A percentile compares a stretch with the other conserved stretches of the same genome.
Evolutionary conservation across 768 basidiomycete genomes (phyloP).

Genomic region (Crassisporium funariophilum): DNA sequence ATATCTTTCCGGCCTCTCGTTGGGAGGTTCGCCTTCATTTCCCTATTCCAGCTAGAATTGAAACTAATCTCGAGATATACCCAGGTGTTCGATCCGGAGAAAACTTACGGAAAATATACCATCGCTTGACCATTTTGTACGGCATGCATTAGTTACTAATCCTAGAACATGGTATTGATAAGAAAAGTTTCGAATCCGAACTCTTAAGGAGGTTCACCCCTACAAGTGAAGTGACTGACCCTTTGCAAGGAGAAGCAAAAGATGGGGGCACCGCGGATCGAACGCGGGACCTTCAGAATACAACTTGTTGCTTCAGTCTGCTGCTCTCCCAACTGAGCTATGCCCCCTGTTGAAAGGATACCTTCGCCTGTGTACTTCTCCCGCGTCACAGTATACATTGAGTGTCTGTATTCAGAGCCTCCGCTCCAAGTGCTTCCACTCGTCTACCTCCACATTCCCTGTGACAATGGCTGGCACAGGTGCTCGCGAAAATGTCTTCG

Average conservation of each 20-base stretch:
- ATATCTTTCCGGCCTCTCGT: conserved; percentile 94
- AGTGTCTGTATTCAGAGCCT: neutral
- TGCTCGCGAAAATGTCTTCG: conserved; percentile 90
- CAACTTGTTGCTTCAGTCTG: conserved; percentile 61
- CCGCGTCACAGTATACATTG: conserved; percentile 44
- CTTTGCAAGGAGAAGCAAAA: conserved; percentile 26
- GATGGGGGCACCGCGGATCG: conserved; percentile 77
- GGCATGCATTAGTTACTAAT: no score
- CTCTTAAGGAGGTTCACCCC: no score
- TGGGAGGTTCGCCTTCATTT: conserved; percentile 77
- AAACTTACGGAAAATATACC: conserved; percentile 91
- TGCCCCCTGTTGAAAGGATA: conserved; percentile 41
- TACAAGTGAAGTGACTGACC: no score
- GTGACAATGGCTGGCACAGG: conserved; percentile 84
- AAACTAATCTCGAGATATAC: neutral
- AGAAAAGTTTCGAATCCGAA: no score
- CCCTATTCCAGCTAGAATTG: neutral
- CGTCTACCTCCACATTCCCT: neutral
- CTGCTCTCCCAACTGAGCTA: conserved; percentile 80
- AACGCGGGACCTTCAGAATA: conserved; percentile 77
- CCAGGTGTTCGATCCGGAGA: conserved; percentile 92
- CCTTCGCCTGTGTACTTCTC: conserved; percentile 69
- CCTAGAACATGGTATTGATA: neutral
- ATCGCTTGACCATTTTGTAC: conserved; percentile 46
- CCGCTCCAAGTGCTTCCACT: conserved; percentile 4